phyloP scores from a whole-genome alignment of 225 moss, liverwort and hornwort genomes.

The Bryoerythrophyllum caledonicum region DNA sequence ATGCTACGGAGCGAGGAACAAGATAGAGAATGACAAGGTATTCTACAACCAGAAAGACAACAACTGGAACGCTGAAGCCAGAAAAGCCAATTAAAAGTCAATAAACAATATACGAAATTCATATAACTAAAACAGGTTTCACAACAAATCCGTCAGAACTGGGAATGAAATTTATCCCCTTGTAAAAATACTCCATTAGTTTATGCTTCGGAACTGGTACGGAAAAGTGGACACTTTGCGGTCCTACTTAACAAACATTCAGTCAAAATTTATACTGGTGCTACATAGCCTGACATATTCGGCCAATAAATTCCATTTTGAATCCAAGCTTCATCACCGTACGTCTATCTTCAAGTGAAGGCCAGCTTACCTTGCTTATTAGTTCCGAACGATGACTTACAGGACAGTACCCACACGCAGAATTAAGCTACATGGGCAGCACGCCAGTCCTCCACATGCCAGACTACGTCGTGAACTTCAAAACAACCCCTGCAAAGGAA shows the following conservation, averaged over 20 bases:
- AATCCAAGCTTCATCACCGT: neutral
- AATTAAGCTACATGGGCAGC: slow-evolving; percentile 47
- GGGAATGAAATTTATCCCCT: neutral
- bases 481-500: slow-evolving; percentile 27
- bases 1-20: neutral
- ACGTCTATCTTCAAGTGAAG: neutral
- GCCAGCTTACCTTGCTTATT: slow-evolving; percentile 33
- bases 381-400: slow-evolving; percentile 24
- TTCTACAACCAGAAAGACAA: neutral
- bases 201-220: neutral
- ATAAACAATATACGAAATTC: neutral
- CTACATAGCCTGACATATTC: neutral
- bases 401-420: slow-evolving; percentile 20
- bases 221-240: neutral
- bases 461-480: neutral
- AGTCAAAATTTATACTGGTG: neutral
- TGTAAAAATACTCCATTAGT: too few species aligned
- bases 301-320: neutral
- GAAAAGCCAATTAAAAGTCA: neutral
- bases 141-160: neutral
- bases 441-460: slow-evolving; percentile 22
- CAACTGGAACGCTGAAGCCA: neutral
- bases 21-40: neutral
- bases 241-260: neutral
- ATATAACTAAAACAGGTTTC: neutral